Evolutionary conservation across 2,329 filamentous ascomycete species (phyloP).

Genomic region (Cadophora malorum): DNA sequence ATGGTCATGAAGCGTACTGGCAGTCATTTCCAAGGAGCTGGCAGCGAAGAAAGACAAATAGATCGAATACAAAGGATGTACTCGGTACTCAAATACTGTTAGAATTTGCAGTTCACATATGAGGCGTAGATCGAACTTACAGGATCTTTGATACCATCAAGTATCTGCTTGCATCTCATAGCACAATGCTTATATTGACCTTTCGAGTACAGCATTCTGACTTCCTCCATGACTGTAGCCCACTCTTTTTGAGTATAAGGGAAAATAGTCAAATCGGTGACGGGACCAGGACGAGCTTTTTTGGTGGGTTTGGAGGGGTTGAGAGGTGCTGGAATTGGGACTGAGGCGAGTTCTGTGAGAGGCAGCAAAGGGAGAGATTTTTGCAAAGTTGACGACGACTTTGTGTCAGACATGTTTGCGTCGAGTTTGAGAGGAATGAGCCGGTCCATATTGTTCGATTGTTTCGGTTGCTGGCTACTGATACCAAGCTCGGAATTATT

Average conservation of each 20-base stretch:
- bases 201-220: conserved; percentile 41
- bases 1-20: conserved; percentile 38
- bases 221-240: conserved; percentile 42
- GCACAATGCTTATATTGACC: conserved; percentile 43
- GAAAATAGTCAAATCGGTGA: conserved; percentile 34
- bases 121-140: conserved; percentile 33
- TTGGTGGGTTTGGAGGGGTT: conserved; percentile 18
- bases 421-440: conserved; percentile 36
- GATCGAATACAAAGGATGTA: conserved; percentile 42
- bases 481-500: conserved; percentile 10
- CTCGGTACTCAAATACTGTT: conserved; percentile 31
- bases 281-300: conserved; percentile 31
- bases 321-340: conserved; percentile 18
- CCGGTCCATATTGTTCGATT: conserved; percentile 29
- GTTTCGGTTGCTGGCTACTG: conserved; percentile 20
- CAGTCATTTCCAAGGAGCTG: conserved; percentile 41
- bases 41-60: conserved; percentile 45
- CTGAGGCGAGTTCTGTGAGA: conserved; percentile 12
- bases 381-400: background rate
- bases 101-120: conserved; percentile 15
- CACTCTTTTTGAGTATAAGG: conserved; percentile 42
- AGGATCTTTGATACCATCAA: conserved; percentile 40
- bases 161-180: conserved; percentile 40
- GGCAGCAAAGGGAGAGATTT: conserved; percentile 12
- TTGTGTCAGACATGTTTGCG: conserved; percentile 20